Evolutionary conservation across 2,329 filamentous ascomycete species (phyloP).

Genomic region (Aspergillus brasiliensis): DNA sequence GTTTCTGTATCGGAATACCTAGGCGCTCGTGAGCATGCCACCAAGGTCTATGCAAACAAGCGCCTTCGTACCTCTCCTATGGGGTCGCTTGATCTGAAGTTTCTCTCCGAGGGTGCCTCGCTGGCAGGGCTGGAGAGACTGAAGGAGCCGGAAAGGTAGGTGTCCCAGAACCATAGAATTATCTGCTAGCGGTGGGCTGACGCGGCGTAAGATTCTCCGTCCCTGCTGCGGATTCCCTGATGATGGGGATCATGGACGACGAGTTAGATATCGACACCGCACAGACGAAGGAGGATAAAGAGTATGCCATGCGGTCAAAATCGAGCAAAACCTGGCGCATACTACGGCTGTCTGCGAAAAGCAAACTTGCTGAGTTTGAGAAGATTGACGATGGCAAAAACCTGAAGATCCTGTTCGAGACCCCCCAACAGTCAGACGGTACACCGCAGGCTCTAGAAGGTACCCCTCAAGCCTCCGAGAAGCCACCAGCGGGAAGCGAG

Average conservation of each 20-base stretch:
- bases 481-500: slow-evolving; percentile 18
- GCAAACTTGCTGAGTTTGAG: slow-evolving; percentile 76
- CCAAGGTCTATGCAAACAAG: slow-evolving; percentile 69
- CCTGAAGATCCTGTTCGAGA: slow-evolving; percentile 54
- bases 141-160: slow-evolving; percentile 61
- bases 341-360: slow-evolving; percentile 74
- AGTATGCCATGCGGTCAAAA: slow-evolving; percentile 67
- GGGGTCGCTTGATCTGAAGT: slow-evolving; percentile 74
- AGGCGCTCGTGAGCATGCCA: slow-evolving; percentile 66
- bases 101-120: slow-evolving; percentile 69
- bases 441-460: slow-evolving; percentile 23
- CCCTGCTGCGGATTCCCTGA: slow-evolving; percentile 70
- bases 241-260: slow-evolving; percentile 72
- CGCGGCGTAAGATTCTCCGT: slow-evolving; percentile 58
- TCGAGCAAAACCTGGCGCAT: slow-evolving; percentile 90
- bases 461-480: slow-evolving; percentile 26
- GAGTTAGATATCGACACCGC: slow-evolving; percentile 88
- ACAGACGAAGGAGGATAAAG: slow-evolving; percentile 62
- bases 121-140: slow-evolving; percentile 68
- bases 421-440: slow-evolving; percentile 21
- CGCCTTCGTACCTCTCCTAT: slow-evolving; percentile 68
- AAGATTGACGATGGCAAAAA: slow-evolving; percentile 83
- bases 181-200: slow-evolving; percentile 17
- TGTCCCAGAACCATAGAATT: neutral
- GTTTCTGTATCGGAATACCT: slow-evolving; percentile 70